A percentile compares a stretch with the other conserved stretches of the same genome.
These are phyloP conservation scores for Moesziomyces aphidis DNA, from an alignment of 1,284 basidiomycete species.

Conservation along the genomic window DNA sequence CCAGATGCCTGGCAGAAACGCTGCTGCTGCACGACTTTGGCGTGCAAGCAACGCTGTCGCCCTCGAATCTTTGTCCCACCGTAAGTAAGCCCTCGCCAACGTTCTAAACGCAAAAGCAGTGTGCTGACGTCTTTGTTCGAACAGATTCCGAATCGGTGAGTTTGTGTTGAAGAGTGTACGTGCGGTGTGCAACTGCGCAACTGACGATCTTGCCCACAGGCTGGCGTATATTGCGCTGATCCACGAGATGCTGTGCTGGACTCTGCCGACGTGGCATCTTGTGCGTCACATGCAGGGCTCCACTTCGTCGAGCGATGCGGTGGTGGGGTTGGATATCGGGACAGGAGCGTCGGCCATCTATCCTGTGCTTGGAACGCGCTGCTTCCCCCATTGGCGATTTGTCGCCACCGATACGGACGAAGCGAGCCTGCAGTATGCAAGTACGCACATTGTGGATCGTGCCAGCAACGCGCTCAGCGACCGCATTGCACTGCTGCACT, in stretches of 20 bases:
- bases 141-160: slow-evolving; percentile 30
- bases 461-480: slow-evolving; percentile 72
- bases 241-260: slow-evolving; percentile 14
- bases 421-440: slow-evolving; percentile 28
- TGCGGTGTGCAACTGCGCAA: too few species aligned
- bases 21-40: slow-evolving; percentile 38
- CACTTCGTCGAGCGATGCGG: not conserved
- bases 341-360: slow-evolving; percentile 76
- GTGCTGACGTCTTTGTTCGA: not conserved
- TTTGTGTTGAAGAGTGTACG: too few species aligned
- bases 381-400: slow-evolving; percentile 27
- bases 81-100: slow-evolving; percentile 11
- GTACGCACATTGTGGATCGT: slow-evolving; percentile 71
- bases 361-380: slow-evolving; percentile 75
- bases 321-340: slow-evolving; percentile 22
- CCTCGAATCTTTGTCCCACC: slow-evolving; percentile 30
- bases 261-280: slow-evolving; percentile 7
- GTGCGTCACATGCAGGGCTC: slow-evolving; percentile 3
- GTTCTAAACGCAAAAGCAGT: too few species aligned
- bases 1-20: slow-evolving; percentile 31
- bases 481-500: slow-evolving; percentile 72
- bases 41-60: slow-evolving; percentile 15
- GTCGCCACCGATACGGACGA: slow-evolving; percentile 40
- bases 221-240: slow-evolving; percentile 36
- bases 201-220: slow-evolving; percentile 2